Base-by-base conservation (phyloP, 768 basidiomycete genomes). In the Tylopilus subfusipes region DNA sequence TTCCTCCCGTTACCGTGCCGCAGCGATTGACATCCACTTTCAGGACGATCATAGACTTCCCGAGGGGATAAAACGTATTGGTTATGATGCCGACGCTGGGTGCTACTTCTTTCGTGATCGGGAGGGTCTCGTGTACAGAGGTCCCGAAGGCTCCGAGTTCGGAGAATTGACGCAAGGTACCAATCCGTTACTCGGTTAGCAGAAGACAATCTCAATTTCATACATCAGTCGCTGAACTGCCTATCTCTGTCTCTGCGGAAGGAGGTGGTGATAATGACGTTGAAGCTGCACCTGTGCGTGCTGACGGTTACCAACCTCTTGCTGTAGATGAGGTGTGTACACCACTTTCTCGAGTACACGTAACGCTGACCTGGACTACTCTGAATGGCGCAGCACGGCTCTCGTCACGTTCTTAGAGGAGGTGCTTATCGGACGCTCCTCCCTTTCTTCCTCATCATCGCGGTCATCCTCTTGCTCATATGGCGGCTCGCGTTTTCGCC, bases 21-120 rank as follows among this genome's bases (percentile, higher is more conserved):
- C 21, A 14, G 22, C 21, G 14, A 38, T 27, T 51, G 47, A 60
- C 48, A 18, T 42, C 7, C 59, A 25, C 13, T 39, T 54, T 13
- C 53, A 81, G 80, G 80, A 82, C 54, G 72, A 73, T n/a, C 78
- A 79, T 61, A 74, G 80, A 57, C 75, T 82, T 48, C 80, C 80
- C 2, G 76, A 76, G 49, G 80, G 80, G 39, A 70, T 80, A 66
- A 74, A 82, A 56, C 82, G 89, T 31, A 80, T 87, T 53, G 89
- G 88, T 12, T 91, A 90, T 64, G 89, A 92, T 70, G 73, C 84
- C 4, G 89, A 91, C 72, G 76, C 78, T 2, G 78, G 81, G 46
- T 73, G 78, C 45, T 90, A 90, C 73, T 77, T 78, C 64, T 91
- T 84, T 71, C 77, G 77, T 24, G 82, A 83, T 67, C 53, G 53